Evolutionary conservation across 495 filamentous ascomycete species (phyloP).

Genomic region (Alectoria sarmentosa): DNA sequence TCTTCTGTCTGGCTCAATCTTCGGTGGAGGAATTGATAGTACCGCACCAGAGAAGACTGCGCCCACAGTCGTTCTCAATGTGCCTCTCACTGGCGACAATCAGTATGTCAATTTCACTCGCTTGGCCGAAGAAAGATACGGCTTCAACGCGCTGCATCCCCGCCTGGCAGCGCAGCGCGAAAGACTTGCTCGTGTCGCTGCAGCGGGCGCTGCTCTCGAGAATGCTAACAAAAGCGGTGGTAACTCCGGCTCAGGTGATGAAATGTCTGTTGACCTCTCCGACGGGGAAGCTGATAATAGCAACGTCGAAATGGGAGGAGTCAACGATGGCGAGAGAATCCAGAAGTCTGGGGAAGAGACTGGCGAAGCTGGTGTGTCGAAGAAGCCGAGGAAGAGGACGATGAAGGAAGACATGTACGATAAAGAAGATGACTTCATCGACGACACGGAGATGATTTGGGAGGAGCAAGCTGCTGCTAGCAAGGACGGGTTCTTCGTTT

Average conservation of each 20-base stretch:
- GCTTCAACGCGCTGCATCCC: constrained; percentile 88
- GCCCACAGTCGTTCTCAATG: constrained; percentile 76
- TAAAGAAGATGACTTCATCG: constrained; percentile 93
- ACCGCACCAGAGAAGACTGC: constrained; percentile 47
- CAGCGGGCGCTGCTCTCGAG: constrained; percentile 74
- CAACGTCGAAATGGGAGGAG: constrained; percentile 69
- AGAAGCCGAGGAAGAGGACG: constrained; percentile 65
- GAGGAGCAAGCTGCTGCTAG: constrained; percentile 91
- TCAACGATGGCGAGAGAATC: constrained; percentile 42
- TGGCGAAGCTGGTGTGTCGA: constrained; percentile 45
- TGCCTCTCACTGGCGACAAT: constrained; percentile 72
- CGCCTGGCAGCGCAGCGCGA: constrained; percentile 78
- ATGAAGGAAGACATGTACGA: constrained; percentile 95
- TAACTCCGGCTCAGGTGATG: constrained; percentile 34
- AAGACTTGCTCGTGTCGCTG: constrained; percentile 73
- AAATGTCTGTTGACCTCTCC: constrained; percentile 61
- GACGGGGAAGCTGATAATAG: constrained; percentile 55
- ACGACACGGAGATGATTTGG: constrained; percentile 93
- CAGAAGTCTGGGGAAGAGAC: constrained; percentile 29
- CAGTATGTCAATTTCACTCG: constrained; percentile 94
- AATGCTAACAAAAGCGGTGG: constrained; percentile 45
- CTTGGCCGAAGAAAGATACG: constrained; percentile 86
- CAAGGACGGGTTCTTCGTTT: constrained; percentile 87
- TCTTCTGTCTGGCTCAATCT: constrained; percentile 56
- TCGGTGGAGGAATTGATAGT: constrained; percentile 42